Evolutionary conservation across 2,329 filamentous ascomycete species (phyloP), one percentile per base, ranked within the genome.

Genomic region (Trichothecium sympodiale): DNA sequence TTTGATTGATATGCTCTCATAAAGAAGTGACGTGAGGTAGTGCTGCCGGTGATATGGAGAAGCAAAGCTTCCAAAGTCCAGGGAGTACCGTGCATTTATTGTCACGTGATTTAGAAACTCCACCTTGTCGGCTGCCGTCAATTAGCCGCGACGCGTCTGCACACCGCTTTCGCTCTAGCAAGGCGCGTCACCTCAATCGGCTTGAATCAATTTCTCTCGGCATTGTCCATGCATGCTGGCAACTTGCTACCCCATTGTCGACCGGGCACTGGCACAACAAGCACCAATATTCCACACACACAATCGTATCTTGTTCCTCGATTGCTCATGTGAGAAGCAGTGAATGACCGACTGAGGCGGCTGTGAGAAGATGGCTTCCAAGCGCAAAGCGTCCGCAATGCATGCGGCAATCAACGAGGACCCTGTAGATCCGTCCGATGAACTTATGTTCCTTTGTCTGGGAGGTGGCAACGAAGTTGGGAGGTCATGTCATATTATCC

Each of bases 391-490:
- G 33, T 74, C 76, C 38, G 81, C 81, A 8, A 81, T 93, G 70
- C 74, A 76, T 36, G 64, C 76, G 35, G 57, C 67, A 5, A 63
- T 60, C 12, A 72, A 79, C 29, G 86, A 95, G 39, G 87, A 95
- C 51, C 85, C 87, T 1, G 81, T 94, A 39, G 89, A 96, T 50
- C 87, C 91, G 4, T 77, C 87, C 1, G 91, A 98, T 54, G 87
- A 96, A 66, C 74, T 98, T 39, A 83, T 87, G 64, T 98, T 98
- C 52, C 73, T 94, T 37, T 93, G 86, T 50, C 67, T 98, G 27
- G 91, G 91, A 42, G 91, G 91, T 42, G 91, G 91, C 47, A 96
- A 95, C 58, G 91, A 98, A 62, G 91, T 98, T 42, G 91, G 91
- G 36, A 74, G 91, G 46, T 96, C 91, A 46, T 96, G 91, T 59